Base-by-base conservation (phyloP, 495 filamentous ascomycete genomes). In the Aspergillus haitiensis region DNA sequence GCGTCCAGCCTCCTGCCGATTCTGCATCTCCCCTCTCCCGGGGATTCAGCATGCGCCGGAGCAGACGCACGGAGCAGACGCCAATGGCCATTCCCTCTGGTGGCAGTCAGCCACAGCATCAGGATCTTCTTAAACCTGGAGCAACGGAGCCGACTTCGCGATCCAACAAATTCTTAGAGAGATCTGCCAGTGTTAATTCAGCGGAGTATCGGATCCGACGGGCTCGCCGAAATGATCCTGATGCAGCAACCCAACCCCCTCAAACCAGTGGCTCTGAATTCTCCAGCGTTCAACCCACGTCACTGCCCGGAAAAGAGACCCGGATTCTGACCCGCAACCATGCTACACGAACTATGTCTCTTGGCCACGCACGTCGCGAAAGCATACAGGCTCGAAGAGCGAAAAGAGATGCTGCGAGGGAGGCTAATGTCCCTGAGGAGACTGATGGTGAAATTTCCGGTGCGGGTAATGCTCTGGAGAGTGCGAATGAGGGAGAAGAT, bases 301-400 rank as follows among this genome's bases (percentile, higher is more conserved):
- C 72, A 10, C 67, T 74, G 5, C 71, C 72, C 40, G 47, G 50
- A 11, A 55, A 62, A 16, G 68, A 70, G 7, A 9, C 56, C 5
- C 73, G 66, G 37, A 9, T 64, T 16, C 54, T 61, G 35, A 54
- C 57, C 15, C 74, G 75, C 46, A 71, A 71, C 2, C 74, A 77
- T 52, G 78, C 91, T 31, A 82, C 87, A 67, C 85, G 94, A 53
- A 87, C 93, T 21, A 95, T 94, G 72, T 95, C 92, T 3, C 79
- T 98, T 37, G 92, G 95, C 3, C 94, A 98, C 71, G 91, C 89
- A 51, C 82, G 93, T 50, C 80, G 91, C 55, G 92, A 96, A 72
- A 94, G 91, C 67, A 94, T 97, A 49, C 92, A 96, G 73, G 91
- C 88, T 37, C 82, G 91, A 56, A 82, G 92, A 60, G 77, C 86